Evolutionary conservation across 352 stramenopile species (phyloP).

Genomic region (Phytophthora tubulina): DNA sequence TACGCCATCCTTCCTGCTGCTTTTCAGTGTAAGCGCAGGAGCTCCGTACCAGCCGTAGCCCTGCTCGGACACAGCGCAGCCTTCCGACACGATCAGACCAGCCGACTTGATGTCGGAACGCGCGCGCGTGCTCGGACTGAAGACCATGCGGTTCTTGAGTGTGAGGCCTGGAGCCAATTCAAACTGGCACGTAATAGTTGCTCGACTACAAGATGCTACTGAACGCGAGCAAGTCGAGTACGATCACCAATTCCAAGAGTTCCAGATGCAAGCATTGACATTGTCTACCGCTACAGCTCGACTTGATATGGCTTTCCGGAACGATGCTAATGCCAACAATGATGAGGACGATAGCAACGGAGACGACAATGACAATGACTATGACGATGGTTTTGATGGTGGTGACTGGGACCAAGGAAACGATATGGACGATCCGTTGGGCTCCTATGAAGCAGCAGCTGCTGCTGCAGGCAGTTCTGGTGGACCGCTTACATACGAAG

Average conservation of each 20-base stretch:
- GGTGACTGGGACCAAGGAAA: conserved; percentile 44
- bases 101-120: conserved; percentile 38
- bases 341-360: conserved; percentile 47
- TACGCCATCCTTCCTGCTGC: conserved; percentile 30
- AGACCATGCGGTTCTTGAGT: conserved; percentile 59
- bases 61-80: conserved; percentile 37
- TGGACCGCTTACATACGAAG: conserved; percentile 65
- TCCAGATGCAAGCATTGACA: conserved; percentile 56
- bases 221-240: too few relatives aligned
- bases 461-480: conserved; percentile 18
- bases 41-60: conserved; percentile 44
- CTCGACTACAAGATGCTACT: too few relatives aligned
- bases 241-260: too few relatives aligned
- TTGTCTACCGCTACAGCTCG: conserved; percentile 44
- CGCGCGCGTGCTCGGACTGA: conserved; percentile 51
- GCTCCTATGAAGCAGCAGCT: conserved; percentile 23
- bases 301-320: conserved; percentile 53
- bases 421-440: conserved; percentile 37
- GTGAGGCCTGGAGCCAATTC: conserved; percentile 40
- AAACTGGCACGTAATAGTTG: too few relatives aligned
- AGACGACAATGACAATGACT: conserved; percentile 51
- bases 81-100: conserved; percentile 44
- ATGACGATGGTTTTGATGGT: conserved; percentile 42
- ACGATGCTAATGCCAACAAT: conserved; percentile 37
- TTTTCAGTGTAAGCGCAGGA: conserved; percentile 50